Evolutionary conservation across 257 asterid genomes (phyloP).

Genomic region (Solanum ossicruentum): DNA sequence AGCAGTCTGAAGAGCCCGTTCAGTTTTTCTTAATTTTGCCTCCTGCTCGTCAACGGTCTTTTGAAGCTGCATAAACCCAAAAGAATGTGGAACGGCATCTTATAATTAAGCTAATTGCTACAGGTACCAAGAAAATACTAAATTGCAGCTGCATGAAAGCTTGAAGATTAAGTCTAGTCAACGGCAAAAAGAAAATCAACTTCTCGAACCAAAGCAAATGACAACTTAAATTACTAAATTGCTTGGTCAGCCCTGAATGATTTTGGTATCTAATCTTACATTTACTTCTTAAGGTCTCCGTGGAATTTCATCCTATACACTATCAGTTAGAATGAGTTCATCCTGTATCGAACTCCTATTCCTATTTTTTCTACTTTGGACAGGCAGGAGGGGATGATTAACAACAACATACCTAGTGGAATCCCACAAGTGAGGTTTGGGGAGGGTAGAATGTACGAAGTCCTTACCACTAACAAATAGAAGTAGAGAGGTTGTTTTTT

Average conservation of each 20-base stretch:
- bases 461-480: too few relatives aligned
- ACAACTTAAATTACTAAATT: not conserved
- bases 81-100: not conserved
- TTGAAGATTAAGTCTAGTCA: not conserved
- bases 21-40: conserved; percentile 69
- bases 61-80: conserved; percentile 44
- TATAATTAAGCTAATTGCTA: not conserved
- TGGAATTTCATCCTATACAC: not conserved
- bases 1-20: conserved; percentile 86
- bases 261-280: not conserved
- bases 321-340: not conserved
- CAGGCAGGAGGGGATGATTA: not conserved
- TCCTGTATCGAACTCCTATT: not conserved
- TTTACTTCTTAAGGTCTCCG: not conserved
- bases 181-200: not conserved
- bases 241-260: not conserved
- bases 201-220: not conserved
- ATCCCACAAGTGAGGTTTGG: too few relatives aligned
- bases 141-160: not conserved
- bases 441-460: too few relatives aligned
- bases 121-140: not conserved
- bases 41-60: conserved; percentile 51
- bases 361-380: not conserved
- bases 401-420: too few relatives aligned
- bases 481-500: too few relatives aligned